These are phyloP conservation scores for Ceratocystis alfenasii DNA, from an alignment of 2,329 filamentous ascomycete species.

Conservation along the genomic window DNA sequence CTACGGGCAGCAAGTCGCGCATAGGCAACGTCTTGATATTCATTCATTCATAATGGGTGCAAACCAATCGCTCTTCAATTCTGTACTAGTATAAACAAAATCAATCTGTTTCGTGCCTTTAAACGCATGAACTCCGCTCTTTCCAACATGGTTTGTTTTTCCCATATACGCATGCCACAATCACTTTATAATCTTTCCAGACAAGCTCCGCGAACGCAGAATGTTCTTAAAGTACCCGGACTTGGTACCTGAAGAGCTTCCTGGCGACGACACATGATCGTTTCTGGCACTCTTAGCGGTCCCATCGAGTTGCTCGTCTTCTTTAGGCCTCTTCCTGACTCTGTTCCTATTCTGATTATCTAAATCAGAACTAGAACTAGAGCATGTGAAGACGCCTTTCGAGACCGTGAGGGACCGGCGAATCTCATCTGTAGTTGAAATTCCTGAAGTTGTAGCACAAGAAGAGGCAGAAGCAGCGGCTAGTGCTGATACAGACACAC, in stretches of 20 bases:
- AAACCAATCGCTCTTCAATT: neutral
- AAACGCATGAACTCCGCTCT: too few relatives aligned
- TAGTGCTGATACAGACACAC: neutral
- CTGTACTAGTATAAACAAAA: conserved; percentile 20
- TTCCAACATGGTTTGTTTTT: neutral
- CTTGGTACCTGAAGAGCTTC: neutral
- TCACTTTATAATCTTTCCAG: neutral
- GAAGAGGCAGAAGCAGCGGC: neutral
- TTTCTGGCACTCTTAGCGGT: neutral
- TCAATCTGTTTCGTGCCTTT: neutral
- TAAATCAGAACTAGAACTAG: neutral
- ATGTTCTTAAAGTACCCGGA: conserved; percentile 5
- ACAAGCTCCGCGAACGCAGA: neutral
- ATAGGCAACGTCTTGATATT: neutral
- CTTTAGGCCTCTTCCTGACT: neutral
- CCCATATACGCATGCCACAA: neutral
- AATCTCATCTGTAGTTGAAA: conserved; percentile 19
- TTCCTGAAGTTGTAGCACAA: neutral
- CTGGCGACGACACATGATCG: conserved; percentile 1
- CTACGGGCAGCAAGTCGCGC: neutral
- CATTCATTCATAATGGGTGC: neutral
- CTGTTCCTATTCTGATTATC: neutral
- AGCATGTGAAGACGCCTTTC: neutral
- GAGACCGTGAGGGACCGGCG: conserved; percentile 14
- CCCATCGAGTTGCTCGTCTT: conserved; percentile 1